These are phyloP conservation scores for Neospermospora avenae DNA, from an alignment of 2,329 filamentous ascomycete species.

Conservation along the genomic window DNA sequence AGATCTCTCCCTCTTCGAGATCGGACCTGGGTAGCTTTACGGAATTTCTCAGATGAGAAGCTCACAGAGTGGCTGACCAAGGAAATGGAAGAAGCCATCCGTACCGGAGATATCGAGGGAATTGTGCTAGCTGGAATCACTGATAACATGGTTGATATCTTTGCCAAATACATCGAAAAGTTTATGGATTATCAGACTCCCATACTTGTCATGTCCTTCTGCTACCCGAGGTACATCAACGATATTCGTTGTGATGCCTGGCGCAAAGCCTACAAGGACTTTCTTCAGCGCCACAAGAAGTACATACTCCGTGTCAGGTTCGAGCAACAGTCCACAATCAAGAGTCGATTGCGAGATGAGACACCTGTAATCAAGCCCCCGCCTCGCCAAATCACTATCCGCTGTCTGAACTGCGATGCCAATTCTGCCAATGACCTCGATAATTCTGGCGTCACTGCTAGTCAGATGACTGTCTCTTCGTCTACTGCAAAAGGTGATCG, in stretches of 20 bases:
- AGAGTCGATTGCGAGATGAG: slow-evolving; percentile 60
- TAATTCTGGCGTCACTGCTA: slow-evolving; percentile 20
- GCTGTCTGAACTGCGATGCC: slow-evolving; percentile 73
- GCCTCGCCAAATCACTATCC: slow-evolving; percentile 67
- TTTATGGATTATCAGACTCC: slow-evolving; percentile 78
- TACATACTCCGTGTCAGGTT: slow-evolving; percentile 76
- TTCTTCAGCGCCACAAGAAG: slow-evolving; percentile 68
- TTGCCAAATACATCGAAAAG: slow-evolving; percentile 71
- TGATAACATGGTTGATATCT: slow-evolving; percentile 68
- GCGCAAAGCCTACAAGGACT: slow-evolving; percentile 68
- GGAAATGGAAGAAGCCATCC: slow-evolving; percentile 58
- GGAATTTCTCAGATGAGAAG: slow-evolving; percentile 59
- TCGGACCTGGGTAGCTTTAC: slow-evolving; percentile 69
- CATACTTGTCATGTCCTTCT: slow-evolving; percentile 69
- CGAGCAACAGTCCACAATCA: slow-evolving; percentile 71
- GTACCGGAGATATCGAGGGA: slow-evolving; percentile 70
- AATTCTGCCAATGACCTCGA: slow-evolving; percentile 45
- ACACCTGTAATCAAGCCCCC: slow-evolving; percentile 60
- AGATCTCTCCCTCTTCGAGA: slow-evolving; percentile 71
- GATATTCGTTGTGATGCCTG: slow-evolving; percentile 73
- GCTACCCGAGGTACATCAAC: slow-evolving; percentile 71
- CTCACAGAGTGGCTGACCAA: slow-evolving; percentile 66
- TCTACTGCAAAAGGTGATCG: slow-evolving; percentile 30
- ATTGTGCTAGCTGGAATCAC: slow-evolving; percentile 76
- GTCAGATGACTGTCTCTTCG: slow-evolving; percentile 19